Conservation (phyloP, 345 rosid genomes). For the Linum trigynum region DNA sequence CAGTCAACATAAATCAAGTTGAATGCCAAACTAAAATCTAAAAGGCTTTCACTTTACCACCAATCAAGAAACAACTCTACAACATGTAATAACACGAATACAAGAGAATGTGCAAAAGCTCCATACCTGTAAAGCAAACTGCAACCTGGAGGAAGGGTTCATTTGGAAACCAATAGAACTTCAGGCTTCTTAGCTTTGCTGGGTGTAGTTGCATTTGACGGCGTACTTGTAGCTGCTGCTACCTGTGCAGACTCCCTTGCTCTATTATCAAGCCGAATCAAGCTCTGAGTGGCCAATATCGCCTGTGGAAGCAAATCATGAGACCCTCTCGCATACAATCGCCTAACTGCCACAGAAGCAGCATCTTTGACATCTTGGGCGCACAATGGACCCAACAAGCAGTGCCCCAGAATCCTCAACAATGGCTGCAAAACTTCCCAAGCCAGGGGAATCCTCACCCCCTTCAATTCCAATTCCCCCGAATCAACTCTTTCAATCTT, state of each 20-base stretch:
- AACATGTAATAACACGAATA: not conserved
- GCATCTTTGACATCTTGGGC: constrained; percentile 62
- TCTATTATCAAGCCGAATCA: constrained; percentile 74
- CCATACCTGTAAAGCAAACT: constrained; percentile 27
- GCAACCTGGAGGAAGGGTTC: constrained; percentile 29
- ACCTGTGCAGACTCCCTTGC: constrained; percentile 42
- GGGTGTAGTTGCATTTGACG: constrained; percentile 75
- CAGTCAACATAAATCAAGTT: constrained; percentile 19
- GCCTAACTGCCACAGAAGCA: constrained; percentile 64
- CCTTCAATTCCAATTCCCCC: constrained; percentile 22
- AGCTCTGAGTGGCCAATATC: constrained; percentile 69
- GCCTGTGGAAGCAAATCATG: constrained; percentile 92
- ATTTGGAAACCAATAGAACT: constrained; percentile 77
- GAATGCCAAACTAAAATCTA: constrained; percentile 38
- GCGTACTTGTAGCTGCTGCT: constrained; percentile 19
- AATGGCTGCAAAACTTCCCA: constrained; percentile 89
- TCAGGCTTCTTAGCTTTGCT: constrained; percentile 79
- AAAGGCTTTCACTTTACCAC: not conserved
- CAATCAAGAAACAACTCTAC: not conserved
- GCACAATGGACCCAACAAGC: constrained; percentile 74
- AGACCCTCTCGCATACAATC: constrained; percentile 82
- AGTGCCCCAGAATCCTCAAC: constrained; percentile 72
- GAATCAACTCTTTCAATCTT: constrained; percentile 24
- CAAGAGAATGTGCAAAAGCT: not conserved
- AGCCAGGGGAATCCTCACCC: constrained; percentile 78